Conservation (phyloP, 2,329 filamentous ascomycete species). For the Hypoxylon sp. region DNA sequence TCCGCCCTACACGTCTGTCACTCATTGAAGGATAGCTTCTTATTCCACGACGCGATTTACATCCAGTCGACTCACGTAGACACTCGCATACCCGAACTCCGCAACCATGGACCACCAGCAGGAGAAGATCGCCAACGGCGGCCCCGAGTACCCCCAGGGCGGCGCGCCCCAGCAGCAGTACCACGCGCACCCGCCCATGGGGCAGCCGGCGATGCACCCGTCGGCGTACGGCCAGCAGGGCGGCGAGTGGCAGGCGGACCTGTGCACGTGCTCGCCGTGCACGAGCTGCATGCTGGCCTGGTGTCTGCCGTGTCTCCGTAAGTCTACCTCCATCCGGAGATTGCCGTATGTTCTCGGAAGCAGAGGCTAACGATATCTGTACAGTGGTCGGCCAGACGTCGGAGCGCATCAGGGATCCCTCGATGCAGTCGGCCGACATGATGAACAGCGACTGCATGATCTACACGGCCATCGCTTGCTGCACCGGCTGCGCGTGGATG, state of each 20-base stretch:
- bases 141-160: slow-evolving; percentile 13
- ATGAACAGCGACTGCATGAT: slow-evolving; percentile 45
- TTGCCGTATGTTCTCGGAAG: neutral
- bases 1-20: neutral
- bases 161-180: slow-evolving; percentile 16
- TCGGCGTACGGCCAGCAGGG: slow-evolving; percentile 36
- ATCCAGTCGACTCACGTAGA: too few species aligned
- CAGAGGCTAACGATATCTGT: slow-evolving; percentile 5
- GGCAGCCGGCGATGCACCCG: slow-evolving; percentile 13
- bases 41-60: too few species aligned
- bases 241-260: slow-evolving; percentile 43
- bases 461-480: slow-evolving; percentile 38
- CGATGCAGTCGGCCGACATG: slow-evolving; percentile 40
- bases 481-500: slow-evolving; percentile 45
- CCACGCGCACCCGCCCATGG: slow-evolving; percentile 19
- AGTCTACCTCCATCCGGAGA: neutral
- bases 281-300: slow-evolving; percentile 41
- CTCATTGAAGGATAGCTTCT: too few species aligned
- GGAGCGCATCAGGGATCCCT: slow-evolving; percentile 44
- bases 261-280: slow-evolving; percentile 44
- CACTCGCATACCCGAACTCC: neutral
- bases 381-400: slow-evolving; percentile 46
- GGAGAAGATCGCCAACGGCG: slow-evolving; percentile 21
- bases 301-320: slow-evolving; percentile 46
- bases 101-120: slow-evolving; percentile 22